Conservation (phyloP, 148 eudicot species). For the Silene latifolia region DNA sequence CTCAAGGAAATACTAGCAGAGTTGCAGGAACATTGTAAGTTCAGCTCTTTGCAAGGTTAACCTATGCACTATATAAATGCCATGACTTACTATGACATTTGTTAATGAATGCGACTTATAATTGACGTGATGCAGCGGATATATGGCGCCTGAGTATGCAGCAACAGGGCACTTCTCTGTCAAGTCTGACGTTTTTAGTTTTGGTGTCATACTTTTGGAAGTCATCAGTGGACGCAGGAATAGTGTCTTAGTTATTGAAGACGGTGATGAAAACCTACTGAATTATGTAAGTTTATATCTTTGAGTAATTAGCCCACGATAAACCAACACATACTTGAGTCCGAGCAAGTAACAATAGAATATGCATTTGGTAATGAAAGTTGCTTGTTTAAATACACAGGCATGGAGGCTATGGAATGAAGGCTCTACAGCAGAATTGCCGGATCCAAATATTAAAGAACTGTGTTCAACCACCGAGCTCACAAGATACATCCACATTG, state of each 20-base stretch:
- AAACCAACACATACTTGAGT: no score
- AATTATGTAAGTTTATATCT: conserved; percentile 13
- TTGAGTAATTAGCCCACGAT: no score
- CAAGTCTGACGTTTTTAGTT: conserved; percentile 21
- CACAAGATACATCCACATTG: conserved; percentile 26
- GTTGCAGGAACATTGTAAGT: conserved; percentile 24
- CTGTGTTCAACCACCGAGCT: not conserved
- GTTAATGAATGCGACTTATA: not conserved
- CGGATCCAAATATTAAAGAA: conserved; percentile 14
- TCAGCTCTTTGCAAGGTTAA: no score
- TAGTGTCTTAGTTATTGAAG: not conserved
- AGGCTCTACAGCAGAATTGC: not conserved
- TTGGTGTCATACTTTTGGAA: conserved; percentile 24
- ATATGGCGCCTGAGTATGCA: conserved; percentile 24
- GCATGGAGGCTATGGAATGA: conserved; percentile 26
- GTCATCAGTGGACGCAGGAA: conserved; percentile 21
- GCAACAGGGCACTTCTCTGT: conserved; percentile 18
- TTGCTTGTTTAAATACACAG: not conserved
- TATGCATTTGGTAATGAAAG: not conserved
- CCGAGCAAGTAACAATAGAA: not conserved
- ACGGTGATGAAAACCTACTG: conserved; percentile 14
- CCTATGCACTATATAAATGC: not conserved
- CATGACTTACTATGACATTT: not conserved
- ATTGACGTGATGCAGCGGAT: conserved; percentile 16
- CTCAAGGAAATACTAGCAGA: conserved; percentile 54